phyloP scores from a whole-genome alignment of 2,329 filamentous ascomycete genomes.

The Metarhizium humberi region DNA sequence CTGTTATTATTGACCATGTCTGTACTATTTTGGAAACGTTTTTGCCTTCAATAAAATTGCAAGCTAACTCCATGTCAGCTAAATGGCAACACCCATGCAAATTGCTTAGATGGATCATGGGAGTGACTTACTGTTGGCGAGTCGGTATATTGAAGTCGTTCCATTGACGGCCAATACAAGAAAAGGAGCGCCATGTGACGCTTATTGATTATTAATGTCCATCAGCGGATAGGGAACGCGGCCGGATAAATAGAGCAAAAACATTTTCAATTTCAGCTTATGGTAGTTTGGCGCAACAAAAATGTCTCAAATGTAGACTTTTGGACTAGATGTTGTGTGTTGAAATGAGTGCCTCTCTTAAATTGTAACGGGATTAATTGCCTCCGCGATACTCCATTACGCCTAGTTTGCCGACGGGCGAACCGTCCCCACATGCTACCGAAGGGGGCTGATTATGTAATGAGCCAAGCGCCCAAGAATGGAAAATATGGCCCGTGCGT shows the following conservation, averaged over 20 bases:
- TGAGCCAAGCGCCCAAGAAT: not conserved
- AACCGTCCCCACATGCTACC: not conserved
- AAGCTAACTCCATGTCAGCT: not conserved
- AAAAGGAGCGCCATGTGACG: not conserved
- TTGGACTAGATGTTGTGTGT: not conserved
- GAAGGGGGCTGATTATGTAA: slow-evolving; percentile 3
- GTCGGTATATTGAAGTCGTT: not conserved
- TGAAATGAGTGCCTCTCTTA: not conserved
- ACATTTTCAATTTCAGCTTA: slow-evolving; percentile 1
- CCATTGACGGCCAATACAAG: not conserved
- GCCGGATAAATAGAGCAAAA: slow-evolving; percentile 2
- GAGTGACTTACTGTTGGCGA: not conserved
- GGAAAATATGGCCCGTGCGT: slow-evolving; percentile 15
- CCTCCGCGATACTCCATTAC: too few relatives aligned
- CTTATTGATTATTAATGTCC: not conserved
- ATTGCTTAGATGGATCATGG: not conserved
- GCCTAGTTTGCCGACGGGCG: too few relatives aligned
- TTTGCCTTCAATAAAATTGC: not conserved
- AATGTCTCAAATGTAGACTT: not conserved
- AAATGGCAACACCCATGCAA: not conserved
- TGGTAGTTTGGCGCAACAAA: slow-evolving; percentile 4
- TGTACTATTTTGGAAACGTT: slow-evolving; percentile 2
- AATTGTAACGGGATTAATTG: too few relatives aligned
- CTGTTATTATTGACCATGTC: slow-evolving; percentile 7
- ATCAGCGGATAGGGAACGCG: not conserved